These are phyloP conservation scores for Alloteropsis semialata DNA, from an alignment of 176 grass and related monocot species.

Conservation along the genomic window DNA sequence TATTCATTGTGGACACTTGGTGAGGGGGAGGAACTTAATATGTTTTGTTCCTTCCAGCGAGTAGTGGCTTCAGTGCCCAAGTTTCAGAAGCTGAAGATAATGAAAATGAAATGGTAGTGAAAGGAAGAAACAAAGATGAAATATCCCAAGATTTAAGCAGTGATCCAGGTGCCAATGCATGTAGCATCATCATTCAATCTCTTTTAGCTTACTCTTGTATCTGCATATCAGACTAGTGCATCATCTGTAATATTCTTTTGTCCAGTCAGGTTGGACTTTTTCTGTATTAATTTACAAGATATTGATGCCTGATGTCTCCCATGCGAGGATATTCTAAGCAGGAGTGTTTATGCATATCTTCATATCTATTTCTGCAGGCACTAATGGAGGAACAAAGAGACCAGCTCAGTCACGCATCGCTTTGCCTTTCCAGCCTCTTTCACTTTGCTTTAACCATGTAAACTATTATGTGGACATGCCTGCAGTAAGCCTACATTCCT, in stretches of 20 bases:
- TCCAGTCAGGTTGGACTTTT: neutral
- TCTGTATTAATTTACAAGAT: conserved; percentile 5
- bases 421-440: conserved; percentile 86
- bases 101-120: conserved; percentile 9
- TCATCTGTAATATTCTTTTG: neutral
- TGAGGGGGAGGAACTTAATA: neutral
- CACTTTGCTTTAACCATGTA: conserved; percentile 77
- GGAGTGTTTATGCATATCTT: neutral
- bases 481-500: conserved; percentile 48
- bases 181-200: conserved; percentile 11
- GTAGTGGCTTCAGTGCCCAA: conserved; percentile 37
- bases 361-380: conserved; percentile 4
- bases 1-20: neutral
- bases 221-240: conserved; percentile 10
- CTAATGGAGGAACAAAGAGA: conserved; percentile 5
- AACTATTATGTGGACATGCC: conserved; percentile 93
- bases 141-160: neutral
- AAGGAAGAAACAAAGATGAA: neutral
- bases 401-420: conserved; percentile 40
- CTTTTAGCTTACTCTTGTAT: neutral
- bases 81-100: conserved; percentile 38
- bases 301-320: neutral
- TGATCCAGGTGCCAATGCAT: neutral
- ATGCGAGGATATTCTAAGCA: neutral
- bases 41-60: conserved; percentile 46